Conservation (phyloP, 352 stramenopile genomes). For the Plasmopara muralis region DNA sequence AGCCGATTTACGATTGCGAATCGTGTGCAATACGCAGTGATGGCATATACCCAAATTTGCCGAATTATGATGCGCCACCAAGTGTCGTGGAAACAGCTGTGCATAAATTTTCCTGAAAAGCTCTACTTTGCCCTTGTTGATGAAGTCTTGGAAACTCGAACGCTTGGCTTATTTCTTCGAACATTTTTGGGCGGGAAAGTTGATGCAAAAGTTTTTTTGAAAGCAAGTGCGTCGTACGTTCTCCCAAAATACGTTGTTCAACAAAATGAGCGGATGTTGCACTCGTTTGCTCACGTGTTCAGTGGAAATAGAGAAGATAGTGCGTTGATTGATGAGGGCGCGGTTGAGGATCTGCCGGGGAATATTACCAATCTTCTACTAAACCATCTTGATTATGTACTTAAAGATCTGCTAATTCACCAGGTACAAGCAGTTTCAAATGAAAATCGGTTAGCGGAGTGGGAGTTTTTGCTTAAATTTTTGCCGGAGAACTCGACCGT, state of each 20-base stretch:
- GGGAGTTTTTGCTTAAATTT: slow-evolving; percentile 68
- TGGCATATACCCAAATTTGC: slow-evolving; percentile 43
- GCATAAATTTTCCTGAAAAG: slow-evolving; percentile 41
- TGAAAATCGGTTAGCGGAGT: slow-evolving; percentile 45
- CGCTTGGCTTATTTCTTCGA: slow-evolving; percentile 39
- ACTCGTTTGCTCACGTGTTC: slow-evolving; percentile 31
- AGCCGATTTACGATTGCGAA: slow-evolving; percentile 31
- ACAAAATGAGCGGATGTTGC: slow-evolving; percentile 50
- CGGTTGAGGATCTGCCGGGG: slow-evolving; percentile 11
- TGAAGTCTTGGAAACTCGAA: slow-evolving; percentile 35
- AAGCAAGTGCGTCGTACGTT: slow-evolving; percentile 41
- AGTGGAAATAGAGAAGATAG: slow-evolving; percentile 23
- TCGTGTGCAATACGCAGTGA: slow-evolving; percentile 17
- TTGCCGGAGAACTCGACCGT: slow-evolving; percentile 53
- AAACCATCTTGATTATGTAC: slow-evolving; percentile 41
- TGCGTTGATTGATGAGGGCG: slow-evolving; percentile 17
- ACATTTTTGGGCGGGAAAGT: slow-evolving; percentile 51
- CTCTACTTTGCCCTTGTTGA: slow-evolving; percentile 56
- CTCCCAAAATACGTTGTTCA: slow-evolving; percentile 56
- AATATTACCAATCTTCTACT: slow-evolving; percentile 40
- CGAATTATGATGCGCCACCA: slow-evolving; percentile 35
- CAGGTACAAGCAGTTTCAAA: slow-evolving; percentile 48
- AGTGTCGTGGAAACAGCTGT: slow-evolving; percentile 52
- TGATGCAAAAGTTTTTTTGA: slow-evolving; percentile 35
- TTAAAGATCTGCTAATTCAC: slow-evolving; percentile 63